These are phyloP conservation scores for Papiliotrema terrestris DNA, from an alignment of 1,284 basidiomycete species.

Conservation along the genomic window DNA sequence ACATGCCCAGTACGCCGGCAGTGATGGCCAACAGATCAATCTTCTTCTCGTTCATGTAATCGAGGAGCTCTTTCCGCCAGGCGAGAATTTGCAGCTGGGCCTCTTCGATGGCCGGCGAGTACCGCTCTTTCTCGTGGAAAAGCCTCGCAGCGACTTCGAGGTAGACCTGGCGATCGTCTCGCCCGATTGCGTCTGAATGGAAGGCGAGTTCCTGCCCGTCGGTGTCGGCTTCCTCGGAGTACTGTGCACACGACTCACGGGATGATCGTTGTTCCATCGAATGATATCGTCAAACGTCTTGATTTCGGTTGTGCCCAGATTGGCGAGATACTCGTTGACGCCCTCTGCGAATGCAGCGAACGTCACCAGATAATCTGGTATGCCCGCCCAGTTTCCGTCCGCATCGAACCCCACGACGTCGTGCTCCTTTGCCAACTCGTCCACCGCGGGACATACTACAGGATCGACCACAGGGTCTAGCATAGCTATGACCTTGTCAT, in stretches of 20 bases:
- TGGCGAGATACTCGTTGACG: slow-evolving; percentile 1
- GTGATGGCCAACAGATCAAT: not conserved
- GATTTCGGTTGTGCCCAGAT: not conserved
- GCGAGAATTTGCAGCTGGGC: not conserved
- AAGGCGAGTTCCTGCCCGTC: not conserved
- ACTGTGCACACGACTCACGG: slow-evolving; percentile 8
- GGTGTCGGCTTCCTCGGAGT: not conserved
- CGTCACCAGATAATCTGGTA: not conserved
- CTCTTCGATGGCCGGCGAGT: not conserved
- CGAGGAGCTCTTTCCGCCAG: not conserved
- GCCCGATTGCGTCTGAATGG: not conserved
- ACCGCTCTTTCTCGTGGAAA: not conserved
- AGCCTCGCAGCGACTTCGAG: not conserved
- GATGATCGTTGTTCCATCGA: slow-evolving; percentile 7
- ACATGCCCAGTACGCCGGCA: not conserved
- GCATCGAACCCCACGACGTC: not conserved
- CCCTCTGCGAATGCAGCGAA: not conserved
- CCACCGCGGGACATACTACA: not conserved
- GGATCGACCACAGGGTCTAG: not conserved
- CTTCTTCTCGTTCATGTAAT: not conserved
- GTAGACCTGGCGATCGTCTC: not conserved
- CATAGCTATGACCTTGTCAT: not conserved
- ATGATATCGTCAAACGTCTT: slow-evolving; percentile 8
- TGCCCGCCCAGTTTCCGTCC: not conserved
- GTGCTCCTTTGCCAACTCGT: not conserved